phyloP scores from a whole-genome alignment of 2,329 filamentous ascomycete genomes.

The Neoarthrinium moseri region DNA sequence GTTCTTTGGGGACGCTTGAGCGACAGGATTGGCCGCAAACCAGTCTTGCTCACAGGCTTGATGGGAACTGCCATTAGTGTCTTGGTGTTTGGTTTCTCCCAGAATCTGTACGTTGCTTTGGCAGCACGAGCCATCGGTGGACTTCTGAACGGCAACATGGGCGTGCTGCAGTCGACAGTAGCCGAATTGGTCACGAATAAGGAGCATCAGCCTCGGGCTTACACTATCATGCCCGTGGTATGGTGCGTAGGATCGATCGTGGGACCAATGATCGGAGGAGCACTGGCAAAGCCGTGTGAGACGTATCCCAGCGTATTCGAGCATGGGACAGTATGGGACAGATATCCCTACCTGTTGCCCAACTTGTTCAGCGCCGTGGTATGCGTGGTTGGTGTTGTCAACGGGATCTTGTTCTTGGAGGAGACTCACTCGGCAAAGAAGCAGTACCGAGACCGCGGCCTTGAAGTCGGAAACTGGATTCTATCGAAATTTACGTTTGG shows the following conservation, averaged over 20 bases:
- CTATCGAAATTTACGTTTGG: constrained; percentile 40
- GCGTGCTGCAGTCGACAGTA: constrained; percentile 91
- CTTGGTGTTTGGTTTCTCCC: constrained; percentile 77
- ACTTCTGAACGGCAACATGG: constrained; percentile 89
- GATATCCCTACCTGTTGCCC: constrained; percentile 75
- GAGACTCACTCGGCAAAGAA: constrained; percentile 90
- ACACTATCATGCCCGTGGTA: constrained; percentile 96
- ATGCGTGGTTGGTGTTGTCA: constrained; percentile 61
- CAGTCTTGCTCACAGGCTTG: constrained; percentile 78
- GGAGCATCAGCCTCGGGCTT: constrained; percentile 90
- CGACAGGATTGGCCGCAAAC: constrained; percentile 87
- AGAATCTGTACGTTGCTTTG: constrained; percentile 82
- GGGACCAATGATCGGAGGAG: constrained; percentile 87
- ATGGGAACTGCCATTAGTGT: constrained; percentile 80
- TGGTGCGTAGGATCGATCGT: constrained; percentile 97
- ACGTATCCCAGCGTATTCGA: constrained; percentile 76
- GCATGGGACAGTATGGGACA: constrained; percentile 75
- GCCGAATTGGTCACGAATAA: constrained; percentile 91
- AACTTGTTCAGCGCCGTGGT: constrained; percentile 60
- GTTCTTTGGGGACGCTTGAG: constrained; percentile 92
- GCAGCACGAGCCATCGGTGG: constrained; percentile 75
- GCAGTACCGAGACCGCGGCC: constrained; percentile 69
- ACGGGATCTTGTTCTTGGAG: constrained; percentile 72
- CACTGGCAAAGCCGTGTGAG: constrained; percentile 81
- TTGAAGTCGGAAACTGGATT: constrained; percentile 75